These are phyloP conservation scores for Calocybe gangraenosa DNA, from an alignment of 768 basidiomycete genomes.

Conservation along the genomic window DNA sequence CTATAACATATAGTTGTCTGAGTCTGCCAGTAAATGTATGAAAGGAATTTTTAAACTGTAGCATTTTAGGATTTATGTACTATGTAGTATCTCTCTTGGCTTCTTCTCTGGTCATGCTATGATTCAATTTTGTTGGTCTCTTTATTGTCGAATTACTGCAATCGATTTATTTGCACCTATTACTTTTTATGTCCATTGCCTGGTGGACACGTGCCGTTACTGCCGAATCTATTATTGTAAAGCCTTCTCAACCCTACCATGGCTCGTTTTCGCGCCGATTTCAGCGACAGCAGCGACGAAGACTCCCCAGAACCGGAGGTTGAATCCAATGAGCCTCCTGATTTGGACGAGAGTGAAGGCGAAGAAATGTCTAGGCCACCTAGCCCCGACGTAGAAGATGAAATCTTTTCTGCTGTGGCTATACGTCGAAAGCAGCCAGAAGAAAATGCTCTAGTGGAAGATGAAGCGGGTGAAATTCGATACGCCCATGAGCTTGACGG, in stretches of 20 bases:
- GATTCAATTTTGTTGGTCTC: too few species aligned
- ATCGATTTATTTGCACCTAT: constrained; percentile 1
- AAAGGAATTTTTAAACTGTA: too few species aligned
- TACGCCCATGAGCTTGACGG: constrained; percentile 39
- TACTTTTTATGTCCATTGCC: constrained; percentile 1
- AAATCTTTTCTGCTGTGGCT: constrained; percentile 26
- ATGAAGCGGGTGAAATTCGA: constrained; percentile 47
- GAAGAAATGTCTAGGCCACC: constrained; percentile 30
- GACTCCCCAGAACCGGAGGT: constrained; percentile 25
- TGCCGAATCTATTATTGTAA: background rate
- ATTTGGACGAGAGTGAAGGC: constrained; percentile 31
- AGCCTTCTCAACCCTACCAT: constrained; percentile 30
- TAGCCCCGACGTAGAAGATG: constrained; percentile 47
- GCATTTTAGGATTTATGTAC: too few species aligned
- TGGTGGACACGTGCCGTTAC: background rate
- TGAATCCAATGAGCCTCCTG: constrained; percentile 15
- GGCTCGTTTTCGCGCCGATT: constrained; percentile 67
- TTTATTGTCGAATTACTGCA: too few species aligned
- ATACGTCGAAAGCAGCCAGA: constrained; percentile 20
- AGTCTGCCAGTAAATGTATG: too few species aligned
- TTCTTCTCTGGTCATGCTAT: too few species aligned
- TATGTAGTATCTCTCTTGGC: too few species aligned
- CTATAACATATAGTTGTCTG: too few species aligned
- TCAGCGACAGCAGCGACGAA: constrained; percentile 55
- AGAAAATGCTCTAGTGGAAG: constrained; percentile 48